Conservation (phyloP, 441 rosid species). For the Iberis amara region DNA sequence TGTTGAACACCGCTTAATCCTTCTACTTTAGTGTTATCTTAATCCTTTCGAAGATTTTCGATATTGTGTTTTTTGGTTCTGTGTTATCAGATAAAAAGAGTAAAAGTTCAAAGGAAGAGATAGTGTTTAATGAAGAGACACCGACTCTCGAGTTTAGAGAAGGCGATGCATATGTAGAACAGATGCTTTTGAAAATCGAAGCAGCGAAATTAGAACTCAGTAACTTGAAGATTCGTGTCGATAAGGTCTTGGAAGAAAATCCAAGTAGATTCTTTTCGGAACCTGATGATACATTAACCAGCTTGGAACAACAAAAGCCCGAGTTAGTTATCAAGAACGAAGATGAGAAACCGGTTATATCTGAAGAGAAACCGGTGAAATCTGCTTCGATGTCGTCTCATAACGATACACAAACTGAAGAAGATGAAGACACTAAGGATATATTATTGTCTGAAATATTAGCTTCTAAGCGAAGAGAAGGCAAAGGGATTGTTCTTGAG, state of each 20-base stretch:
- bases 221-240: slow-evolving; percentile 49
- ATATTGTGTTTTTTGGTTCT: slow-evolving; percentile 5
- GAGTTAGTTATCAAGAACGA: slow-evolving; percentile 33
- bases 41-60: background rate
- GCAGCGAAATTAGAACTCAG: slow-evolving; percentile 41
- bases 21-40: slow-evolving; percentile 14
- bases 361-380: slow-evolving; percentile 29
- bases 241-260: slow-evolving; percentile 54
- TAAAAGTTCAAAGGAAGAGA: slow-evolving; percentile 32
- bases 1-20: too few relatives aligned
- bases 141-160: slow-evolving; percentile 38
- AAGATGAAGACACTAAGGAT: slow-evolving; percentile 30
- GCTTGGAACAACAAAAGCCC: slow-evolving; percentile 36
- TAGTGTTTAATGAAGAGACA: slow-evolving; percentile 39
- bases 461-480: slow-evolving; percentile 40
- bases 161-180: slow-evolving; percentile 43
- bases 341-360: slow-evolving; percentile 20
- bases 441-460: slow-evolving; percentile 34
- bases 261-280: slow-evolving; percentile 50
- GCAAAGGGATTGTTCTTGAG: slow-evolving; percentile 30
- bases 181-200: slow-evolving; percentile 60
- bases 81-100: slow-evolving; percentile 39
- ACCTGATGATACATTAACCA: slow-evolving; percentile 38
- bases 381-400: slow-evolving; percentile 32
- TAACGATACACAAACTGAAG: slow-evolving; percentile 29